A percentile compares a stretch with the other conserved stretches of the same genome.
Evolutionary conservation across 2,329 filamentous ascomycete genomes (phyloP).

Genomic region (Aureobasidium sp.): DNA sequence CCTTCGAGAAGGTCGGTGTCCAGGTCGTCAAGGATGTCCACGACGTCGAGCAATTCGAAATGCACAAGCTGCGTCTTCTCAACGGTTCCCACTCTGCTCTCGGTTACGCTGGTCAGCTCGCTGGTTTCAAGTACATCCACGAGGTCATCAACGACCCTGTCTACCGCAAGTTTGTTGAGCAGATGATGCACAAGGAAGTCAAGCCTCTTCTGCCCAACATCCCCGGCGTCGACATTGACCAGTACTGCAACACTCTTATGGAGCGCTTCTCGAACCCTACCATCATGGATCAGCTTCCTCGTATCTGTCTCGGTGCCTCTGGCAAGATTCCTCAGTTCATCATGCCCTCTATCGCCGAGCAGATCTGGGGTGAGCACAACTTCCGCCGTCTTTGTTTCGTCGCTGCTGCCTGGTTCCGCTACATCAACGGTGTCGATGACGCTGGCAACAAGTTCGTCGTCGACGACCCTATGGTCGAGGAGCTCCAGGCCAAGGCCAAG

Average conservation of each 20-base stretch:
- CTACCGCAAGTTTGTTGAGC: constrained; percentile 43
- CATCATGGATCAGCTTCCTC: constrained; percentile 49
- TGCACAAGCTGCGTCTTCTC: constrained; percentile 50
- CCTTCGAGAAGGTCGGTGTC: constrained; percentile 47
- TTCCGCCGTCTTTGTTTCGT: constrained; percentile 43
- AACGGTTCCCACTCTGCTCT: constrained; percentile 49
- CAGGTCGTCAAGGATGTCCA: constrained; percentile 47
- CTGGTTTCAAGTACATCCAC: constrained; percentile 49
- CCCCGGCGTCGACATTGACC: constrained; percentile 44
- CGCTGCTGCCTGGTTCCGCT: constrained; percentile 45
- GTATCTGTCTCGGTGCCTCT: constrained; percentile 45
- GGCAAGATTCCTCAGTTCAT: constrained; percentile 50
- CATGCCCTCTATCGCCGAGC: constrained; percentile 43
- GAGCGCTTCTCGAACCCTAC: constrained; percentile 51
- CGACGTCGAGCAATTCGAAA: constrained; percentile 49
- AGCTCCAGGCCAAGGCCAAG: constrained; percentile 41
- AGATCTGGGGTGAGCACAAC: constrained; percentile 38
- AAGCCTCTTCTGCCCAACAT: constrained; percentile 47
- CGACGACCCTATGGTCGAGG: constrained; percentile 44
- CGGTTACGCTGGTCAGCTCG: constrained; percentile 45
- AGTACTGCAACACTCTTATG: constrained; percentile 48
- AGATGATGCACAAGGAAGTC: constrained; percentile 51
- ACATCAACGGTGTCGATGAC: constrained; percentile 46
- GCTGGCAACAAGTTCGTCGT: constrained; percentile 36
- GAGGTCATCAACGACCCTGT: constrained; percentile 46